Evolutionary conservation across 495 filamentous ascomycete genomes (phyloP).

Genomic region (Mytilinidion resinicola): DNA sequence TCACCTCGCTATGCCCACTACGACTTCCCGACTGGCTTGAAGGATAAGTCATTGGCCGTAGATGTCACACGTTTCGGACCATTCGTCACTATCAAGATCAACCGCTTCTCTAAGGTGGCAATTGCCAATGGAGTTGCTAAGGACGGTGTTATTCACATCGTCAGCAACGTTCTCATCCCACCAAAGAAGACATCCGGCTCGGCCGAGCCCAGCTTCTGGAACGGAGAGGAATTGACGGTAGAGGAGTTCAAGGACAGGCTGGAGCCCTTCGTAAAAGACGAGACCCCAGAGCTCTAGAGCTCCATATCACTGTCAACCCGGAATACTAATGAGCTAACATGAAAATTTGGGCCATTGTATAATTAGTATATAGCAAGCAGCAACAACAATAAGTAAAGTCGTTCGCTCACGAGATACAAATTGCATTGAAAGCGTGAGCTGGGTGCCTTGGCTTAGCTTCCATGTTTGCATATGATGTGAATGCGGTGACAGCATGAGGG

Average conservation of each 20-base stretch:
- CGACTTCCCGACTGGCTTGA: conserved; percentile 61
- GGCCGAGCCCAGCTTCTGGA: conserved; percentile 30
- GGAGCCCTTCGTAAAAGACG: conserved; percentile 39
- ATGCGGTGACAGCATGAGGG: too few species aligned
- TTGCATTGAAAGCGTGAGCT: too few species aligned
- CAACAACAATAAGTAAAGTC: too few species aligned
- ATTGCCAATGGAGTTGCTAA: conserved; percentile 60
- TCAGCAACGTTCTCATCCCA: conserved; percentile 66
- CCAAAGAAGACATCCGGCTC: conserved; percentile 48
- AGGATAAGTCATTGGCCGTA: conserved; percentile 53
- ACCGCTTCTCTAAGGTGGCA: conserved; percentile 55
- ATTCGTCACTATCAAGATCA: conserved; percentile 61
- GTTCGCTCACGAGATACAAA: too few species aligned
- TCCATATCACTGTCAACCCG: background rate
- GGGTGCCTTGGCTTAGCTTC: too few species aligned
- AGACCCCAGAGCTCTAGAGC: conserved; percentile 22
- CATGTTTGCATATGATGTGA: too few species aligned
- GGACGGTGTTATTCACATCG: conserved; percentile 73
- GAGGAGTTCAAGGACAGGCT: conserved; percentile 59
- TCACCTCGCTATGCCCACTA: conserved; percentile 34
- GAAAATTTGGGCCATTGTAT: too few species aligned
- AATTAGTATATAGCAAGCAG: too few species aligned
- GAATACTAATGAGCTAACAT: too few species aligned
- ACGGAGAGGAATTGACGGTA: conserved; percentile 51
- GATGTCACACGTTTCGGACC: conserved; percentile 60